These are phyloP conservation scores for Colletotrichum lupini DNA, from an alignment of 2,329 filamentous ascomycete genomes.

Conservation along the genomic window DNA sequence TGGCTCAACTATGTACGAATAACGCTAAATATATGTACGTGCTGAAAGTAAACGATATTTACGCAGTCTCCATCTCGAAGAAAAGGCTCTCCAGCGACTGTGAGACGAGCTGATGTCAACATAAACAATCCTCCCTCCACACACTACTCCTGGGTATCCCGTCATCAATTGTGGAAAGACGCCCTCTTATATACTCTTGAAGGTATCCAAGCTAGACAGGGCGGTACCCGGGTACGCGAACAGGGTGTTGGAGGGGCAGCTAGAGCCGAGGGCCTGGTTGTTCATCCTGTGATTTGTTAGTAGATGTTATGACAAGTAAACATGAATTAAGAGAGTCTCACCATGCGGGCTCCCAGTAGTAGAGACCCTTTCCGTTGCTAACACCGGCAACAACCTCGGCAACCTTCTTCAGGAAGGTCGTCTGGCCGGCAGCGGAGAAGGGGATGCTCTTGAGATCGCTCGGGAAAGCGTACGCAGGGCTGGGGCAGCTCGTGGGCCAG, in stretches of 20 bases:
- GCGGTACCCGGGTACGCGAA: constrained; percentile 66
- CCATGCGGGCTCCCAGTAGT: constrained; percentile 81
- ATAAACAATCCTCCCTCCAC: not conserved
- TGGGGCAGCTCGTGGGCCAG: constrained; percentile 74
- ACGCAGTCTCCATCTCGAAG: not conserved
- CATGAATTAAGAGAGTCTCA: not conserved
- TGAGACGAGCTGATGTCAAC: not conserved
- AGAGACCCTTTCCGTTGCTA: constrained; percentile 67
- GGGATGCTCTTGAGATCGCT: constrained; percentile 69
- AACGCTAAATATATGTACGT: not conserved
- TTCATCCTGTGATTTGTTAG: constrained; percentile 51
- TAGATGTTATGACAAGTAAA: not conserved
- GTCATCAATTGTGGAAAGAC: not conserved
- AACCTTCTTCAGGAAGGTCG: constrained; percentile 69
- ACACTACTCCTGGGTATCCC: not conserved
- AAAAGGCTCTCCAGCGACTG: not conserved
- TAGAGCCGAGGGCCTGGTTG: constrained; percentile 73
- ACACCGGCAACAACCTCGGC: constrained; percentile 65
- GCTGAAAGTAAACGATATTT: not conserved
- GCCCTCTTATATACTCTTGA: constrained; percentile 56
- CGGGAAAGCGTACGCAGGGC: constrained; percentile 68
- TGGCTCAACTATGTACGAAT: not conserved
- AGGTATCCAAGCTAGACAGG: constrained; percentile 67
- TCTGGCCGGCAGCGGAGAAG: constrained; percentile 72
- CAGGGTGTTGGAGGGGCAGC: constrained; percentile 73